Percentiles rank a stretch among this genome's conserved stretches.
Conservation (phyloP, 169 alveolate species). For the Plasmodium berghei region DNA sequence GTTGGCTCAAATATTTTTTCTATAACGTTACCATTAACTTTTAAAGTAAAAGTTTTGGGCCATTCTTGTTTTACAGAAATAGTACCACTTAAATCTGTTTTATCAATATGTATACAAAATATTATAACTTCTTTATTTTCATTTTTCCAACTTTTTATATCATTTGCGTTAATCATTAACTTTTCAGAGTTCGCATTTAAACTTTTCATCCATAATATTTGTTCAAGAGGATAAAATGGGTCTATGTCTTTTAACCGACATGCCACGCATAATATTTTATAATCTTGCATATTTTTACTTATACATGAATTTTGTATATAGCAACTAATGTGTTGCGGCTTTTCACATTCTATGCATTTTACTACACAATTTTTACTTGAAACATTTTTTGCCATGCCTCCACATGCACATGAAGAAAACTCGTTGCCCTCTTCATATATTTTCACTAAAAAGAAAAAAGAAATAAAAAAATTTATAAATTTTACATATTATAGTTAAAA, state of each 20-base stretch:
- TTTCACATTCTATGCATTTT: constrained; percentile 74
- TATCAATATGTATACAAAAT: constrained; percentile 69
- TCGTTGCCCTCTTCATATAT: constrained; percentile 69
- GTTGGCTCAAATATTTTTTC: constrained; percentile 84
- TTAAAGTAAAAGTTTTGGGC: constrained; percentile 85
- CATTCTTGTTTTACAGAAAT: constrained; percentile 82
- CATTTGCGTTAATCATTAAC: constrained; percentile 70
- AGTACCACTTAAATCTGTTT: constrained; percentile 61
- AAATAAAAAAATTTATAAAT: not conserved
- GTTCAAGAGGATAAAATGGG: constrained; percentile 83
- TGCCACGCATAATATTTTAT: constrained; percentile 81
- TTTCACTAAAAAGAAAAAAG: constrained; percentile 22
- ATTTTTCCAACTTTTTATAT: constrained; percentile 79
- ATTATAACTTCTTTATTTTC: constrained; percentile 80
- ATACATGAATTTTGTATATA: constrained; percentile 51
- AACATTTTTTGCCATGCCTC: constrained; percentile 58
- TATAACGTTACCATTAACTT: constrained; percentile 81
- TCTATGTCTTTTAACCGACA: constrained; percentile 83
- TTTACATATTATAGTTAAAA: no score
- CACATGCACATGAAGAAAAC: constrained; percentile 70
- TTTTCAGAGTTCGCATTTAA: constrained; percentile 73
- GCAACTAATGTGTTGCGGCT: constrained; percentile 60
- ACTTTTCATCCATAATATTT: constrained; percentile 82
- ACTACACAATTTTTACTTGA: constrained; percentile 53
- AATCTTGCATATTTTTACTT: constrained; percentile 54